phyloP scores from a whole-genome alignment of 495 filamentous ascomycete species.

The Lophium mytilinum region DNA sequence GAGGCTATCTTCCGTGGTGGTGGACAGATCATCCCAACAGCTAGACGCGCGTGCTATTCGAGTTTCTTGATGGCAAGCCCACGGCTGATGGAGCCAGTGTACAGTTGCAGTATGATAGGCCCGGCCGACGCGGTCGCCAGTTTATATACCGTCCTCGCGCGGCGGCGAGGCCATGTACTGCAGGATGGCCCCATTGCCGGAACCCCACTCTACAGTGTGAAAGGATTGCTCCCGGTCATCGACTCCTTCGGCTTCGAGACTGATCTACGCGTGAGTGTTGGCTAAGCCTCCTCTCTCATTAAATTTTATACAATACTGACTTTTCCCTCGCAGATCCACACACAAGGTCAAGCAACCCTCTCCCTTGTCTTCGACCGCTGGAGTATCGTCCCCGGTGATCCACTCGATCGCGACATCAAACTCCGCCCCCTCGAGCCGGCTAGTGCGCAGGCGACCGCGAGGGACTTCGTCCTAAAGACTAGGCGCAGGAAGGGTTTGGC shows the following conservation, averaged over 20 bases:
- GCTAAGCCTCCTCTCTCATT: background rate
- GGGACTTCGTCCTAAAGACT: slow-evolving; percentile 96
- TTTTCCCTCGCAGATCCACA: slow-evolving; percentile 64
- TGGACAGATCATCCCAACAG: slow-evolving; percentile 93
- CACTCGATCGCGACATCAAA: slow-evolving; percentile 78
- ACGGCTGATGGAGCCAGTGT: slow-evolving; percentile 91
- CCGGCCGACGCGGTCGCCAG: slow-evolving; percentile 82
- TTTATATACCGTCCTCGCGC: slow-evolving; percentile 84
- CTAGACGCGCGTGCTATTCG: slow-evolving; percentile 82
- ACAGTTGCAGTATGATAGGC: slow-evolving; percentile 83
- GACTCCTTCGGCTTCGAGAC: slow-evolving; percentile 98
- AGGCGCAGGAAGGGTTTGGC: slow-evolving; percentile 84
- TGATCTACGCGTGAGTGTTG: slow-evolving; percentile 55
- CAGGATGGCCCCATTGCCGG: slow-evolving; percentile 89
- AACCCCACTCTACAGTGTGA: slow-evolving; percentile 84
- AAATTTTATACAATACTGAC: background rate
- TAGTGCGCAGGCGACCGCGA: slow-evolving; percentile 71
- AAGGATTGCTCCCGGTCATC: slow-evolving; percentile 87
- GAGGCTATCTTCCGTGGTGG: slow-evolving; percentile 92
- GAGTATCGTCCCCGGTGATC: slow-evolving; percentile 91
- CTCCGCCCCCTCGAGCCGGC: slow-evolving; percentile 81
- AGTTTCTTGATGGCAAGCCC: slow-evolving; percentile 96
- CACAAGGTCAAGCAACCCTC: slow-evolving; percentile 82
- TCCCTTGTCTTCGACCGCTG: slow-evolving; percentile 93
- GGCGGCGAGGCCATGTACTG: slow-evolving; percentile 84